phyloP scores from a whole-genome alignment of 2,329 filamentous ascomycete genomes.

The Botrytis aclada region DNA sequence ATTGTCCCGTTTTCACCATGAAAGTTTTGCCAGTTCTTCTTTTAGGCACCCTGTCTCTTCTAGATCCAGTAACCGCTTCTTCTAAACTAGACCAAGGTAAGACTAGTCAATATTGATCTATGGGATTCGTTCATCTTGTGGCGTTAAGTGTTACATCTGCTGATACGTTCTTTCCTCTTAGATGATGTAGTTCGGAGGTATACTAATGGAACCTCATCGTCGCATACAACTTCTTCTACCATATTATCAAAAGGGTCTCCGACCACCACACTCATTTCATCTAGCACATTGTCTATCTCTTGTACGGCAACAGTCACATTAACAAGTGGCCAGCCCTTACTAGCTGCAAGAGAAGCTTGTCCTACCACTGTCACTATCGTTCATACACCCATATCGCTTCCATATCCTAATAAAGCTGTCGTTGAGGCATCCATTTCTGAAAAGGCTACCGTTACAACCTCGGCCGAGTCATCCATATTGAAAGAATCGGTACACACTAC shows the following conservation, averaged over 20 bases:
- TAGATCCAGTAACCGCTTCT: slow-evolving; percentile 23
- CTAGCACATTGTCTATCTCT: slow-evolving; percentile 2
- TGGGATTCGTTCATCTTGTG: slow-evolving; percentile 12
- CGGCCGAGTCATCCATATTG: not conserved
- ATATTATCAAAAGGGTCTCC: slow-evolving; percentile 18
- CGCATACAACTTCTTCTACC: slow-evolving; percentile 10
- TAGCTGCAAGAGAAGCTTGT: slow-evolving; percentile 18
- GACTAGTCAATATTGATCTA: slow-evolving; percentile 8
- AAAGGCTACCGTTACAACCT: not conserved
- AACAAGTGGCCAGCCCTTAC: slow-evolving; percentile 12
- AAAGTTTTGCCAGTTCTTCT: slow-evolving; percentile 22
- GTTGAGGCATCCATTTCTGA: not conserved
- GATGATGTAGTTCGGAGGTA: slow-evolving; percentile 9
- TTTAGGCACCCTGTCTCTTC: slow-evolving; percentile 24
- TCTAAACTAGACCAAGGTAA: slow-evolving; percentile 14
- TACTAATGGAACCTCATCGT: slow-evolving; percentile 14
- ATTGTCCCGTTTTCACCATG: slow-evolving; percentile 25
- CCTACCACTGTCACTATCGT: slow-evolving; percentile 18
- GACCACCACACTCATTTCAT: slow-evolving; percentile 14
- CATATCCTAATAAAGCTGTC: not conserved
- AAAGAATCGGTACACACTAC: not conserved
- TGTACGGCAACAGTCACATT: slow-evolving; percentile 22
- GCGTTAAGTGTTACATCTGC: slow-evolving; percentile 15
- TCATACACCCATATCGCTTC: not conserved
- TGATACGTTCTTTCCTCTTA: slow-evolving; percentile 3